These are phyloP conservation scores for Leishmania guyanensis DNA, from an alignment of 208 protist genomes.

Conservation along the genomic window DNA sequence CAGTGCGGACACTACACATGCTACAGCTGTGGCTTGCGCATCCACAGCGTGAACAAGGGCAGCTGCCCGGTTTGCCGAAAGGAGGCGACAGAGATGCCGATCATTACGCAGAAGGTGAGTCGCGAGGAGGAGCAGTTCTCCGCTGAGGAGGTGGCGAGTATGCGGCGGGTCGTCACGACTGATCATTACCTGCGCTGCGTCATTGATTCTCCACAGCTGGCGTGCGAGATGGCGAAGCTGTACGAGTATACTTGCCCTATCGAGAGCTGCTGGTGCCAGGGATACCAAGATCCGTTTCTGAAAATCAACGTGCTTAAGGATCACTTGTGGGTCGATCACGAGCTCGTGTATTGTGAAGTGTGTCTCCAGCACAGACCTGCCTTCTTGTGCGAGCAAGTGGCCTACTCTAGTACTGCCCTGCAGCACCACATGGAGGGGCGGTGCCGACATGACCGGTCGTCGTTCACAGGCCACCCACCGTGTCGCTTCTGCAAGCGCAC, in stretches of 20 bases:
- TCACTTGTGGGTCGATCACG: conserved; percentile 73
- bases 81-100: conserved; percentile 28
- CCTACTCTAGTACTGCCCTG: conserved; percentile 56
- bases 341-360: conserved; percentile 69
- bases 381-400: conserved; percentile 87
- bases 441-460: conserved; percentile 54
- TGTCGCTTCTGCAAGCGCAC: conserved; percentile 78
- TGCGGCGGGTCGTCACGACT: conserved; percentile 32
- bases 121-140: conserved; percentile 59
- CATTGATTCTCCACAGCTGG: conserved; percentile 55
- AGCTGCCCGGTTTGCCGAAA: conserved; percentile 81
- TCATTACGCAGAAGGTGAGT: conserved; percentile 60
- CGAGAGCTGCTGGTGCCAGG: conserved; percentile 61
- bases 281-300: conserved; percentile 79
- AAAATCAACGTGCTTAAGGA: conserved; percentile 57
- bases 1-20: conserved; percentile 81
- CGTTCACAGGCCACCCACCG: conserved; percentile 85
- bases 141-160: conserved; percentile 46
- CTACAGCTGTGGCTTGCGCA: conserved; percentile 85
- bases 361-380: conserved; percentile 71
- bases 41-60: conserved; percentile 57
- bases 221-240: conserved; percentile 66
- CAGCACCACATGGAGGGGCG: conserved; percentile 64
- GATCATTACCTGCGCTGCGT: conserved; percentile 58
- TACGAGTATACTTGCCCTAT: conserved; percentile 78